Evolutionary conservation across 2,329 filamentous ascomycete genomes (phyloP).

Genomic region (Alternaria ventricosa): DNA sequence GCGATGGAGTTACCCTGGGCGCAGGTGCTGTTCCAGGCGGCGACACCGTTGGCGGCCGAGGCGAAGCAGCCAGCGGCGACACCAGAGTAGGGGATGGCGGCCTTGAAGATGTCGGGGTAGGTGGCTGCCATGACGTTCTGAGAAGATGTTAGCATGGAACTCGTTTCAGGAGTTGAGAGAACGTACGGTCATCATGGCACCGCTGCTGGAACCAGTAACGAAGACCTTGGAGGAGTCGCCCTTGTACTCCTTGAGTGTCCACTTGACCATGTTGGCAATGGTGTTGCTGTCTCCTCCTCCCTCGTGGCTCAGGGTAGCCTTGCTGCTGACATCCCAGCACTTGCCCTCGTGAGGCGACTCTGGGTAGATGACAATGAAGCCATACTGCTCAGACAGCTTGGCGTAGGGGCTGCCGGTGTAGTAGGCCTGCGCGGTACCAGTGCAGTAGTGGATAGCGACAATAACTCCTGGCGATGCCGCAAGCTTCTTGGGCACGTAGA

Average conservation of each 20-base stretch:
- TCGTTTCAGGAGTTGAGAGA: neutral
- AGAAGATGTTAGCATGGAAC: constrained; percentile 1
- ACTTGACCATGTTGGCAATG: constrained; percentile 67
- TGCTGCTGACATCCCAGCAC: constrained; percentile 67
- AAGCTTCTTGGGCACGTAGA: constrained; percentile 57
- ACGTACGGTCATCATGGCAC: constrained; percentile 62
- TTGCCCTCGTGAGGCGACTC: constrained; percentile 58
- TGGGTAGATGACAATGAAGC: constrained; percentile 68
- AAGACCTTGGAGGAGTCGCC: constrained; percentile 61
- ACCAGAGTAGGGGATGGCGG: constrained; percentile 60
- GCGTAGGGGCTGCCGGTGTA: constrained; percentile 62
- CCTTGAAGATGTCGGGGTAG: constrained; percentile 63
- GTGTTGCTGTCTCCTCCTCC: constrained; percentile 64
- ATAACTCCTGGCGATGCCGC: constrained; percentile 58
- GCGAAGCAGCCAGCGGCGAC: constrained; percentile 63
- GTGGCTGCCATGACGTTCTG: constrained; percentile 58
- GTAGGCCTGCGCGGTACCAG: constrained; percentile 58
- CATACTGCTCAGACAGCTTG: constrained; percentile 60
- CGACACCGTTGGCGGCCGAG: constrained; percentile 50
- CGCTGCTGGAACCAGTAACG: constrained; percentile 61
- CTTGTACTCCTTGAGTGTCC: constrained; percentile 59
- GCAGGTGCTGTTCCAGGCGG: constrained; percentile 61
- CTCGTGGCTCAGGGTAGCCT: constrained; percentile 61
- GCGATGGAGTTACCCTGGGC: constrained; percentile 56
- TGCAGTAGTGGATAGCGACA: constrained; percentile 65